Evolutionary conservation across 768 basidiomycete species (phyloP).

Genomic region (Suillus spraguei): DNA sequence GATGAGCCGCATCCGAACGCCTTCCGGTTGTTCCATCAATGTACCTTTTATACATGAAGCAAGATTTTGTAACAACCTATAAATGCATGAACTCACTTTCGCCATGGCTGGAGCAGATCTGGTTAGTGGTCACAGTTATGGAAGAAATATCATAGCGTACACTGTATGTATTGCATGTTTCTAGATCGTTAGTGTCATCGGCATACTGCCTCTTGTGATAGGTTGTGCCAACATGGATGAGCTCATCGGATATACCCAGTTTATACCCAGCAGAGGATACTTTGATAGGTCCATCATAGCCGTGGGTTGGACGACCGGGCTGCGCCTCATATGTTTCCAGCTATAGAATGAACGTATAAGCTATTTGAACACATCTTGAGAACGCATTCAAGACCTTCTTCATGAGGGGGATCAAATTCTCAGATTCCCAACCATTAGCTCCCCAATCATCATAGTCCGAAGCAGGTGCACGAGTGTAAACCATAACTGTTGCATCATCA

Average conservation of each 20-base stretch:
- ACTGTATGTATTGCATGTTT: conserved; percentile 45
- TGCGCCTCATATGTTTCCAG: conserved; percentile 27
- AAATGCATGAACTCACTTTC: conserved; percentile 40
- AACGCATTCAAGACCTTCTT: conserved; percentile 20
- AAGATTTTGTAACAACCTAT: too few species aligned
- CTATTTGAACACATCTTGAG: not conserved
- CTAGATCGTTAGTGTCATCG: conserved; percentile 50
- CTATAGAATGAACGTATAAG: conserved; percentile 13
- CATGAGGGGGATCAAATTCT: conserved; percentile 28
- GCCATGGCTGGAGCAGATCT: conserved; percentile 48
- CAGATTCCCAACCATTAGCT: conserved; percentile 29
- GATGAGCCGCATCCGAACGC: conserved; percentile 58
- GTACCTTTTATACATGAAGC: conserved; percentile 42
- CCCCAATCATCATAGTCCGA: conserved; percentile 53
- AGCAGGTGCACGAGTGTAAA: conserved; percentile 58
- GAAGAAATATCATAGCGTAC: conserved; percentile 33
- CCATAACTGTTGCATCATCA: conserved; percentile 33
- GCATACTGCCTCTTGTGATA: conserved; percentile 49
- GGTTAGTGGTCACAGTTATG: not conserved
- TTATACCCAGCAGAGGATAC: conserved; percentile 30
- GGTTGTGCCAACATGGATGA: conserved; percentile 44
- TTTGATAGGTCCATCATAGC: conserved; percentile 26
- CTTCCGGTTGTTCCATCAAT: conserved; percentile 51
- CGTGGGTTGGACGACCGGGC: conserved; percentile 20
- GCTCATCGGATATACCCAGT: conserved; percentile 46